Evolutionary conservation across 2,329 filamentous ascomycete genomes (phyloP), one percentile per base, ranked within the genome.

Genomic region (Sporothrix mexicana): DNA sequence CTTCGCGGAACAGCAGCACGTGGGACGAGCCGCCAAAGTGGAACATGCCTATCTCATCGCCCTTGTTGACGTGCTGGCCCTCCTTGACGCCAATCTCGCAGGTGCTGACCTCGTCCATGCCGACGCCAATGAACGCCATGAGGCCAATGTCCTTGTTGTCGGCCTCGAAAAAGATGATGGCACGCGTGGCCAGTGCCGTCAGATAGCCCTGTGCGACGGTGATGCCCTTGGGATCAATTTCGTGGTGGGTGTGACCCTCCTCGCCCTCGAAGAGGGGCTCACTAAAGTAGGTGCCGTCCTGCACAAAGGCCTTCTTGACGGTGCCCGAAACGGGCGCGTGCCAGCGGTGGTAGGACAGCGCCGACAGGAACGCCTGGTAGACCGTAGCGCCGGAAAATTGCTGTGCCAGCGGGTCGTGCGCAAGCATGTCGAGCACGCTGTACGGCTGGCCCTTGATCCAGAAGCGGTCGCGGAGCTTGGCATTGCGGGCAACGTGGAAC

Each of bases 21-120:
- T 93, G 89, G 1, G 88, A 89, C 7, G 87, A 91, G 0, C 92
- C 92, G n/a, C 92, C 92, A 78, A 91, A 94, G 78, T 94, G 92
- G 80, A 94, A 94, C 91, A 93, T 93, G 57, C 92, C 92, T 53
- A 90, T 84, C 82, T 93, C 83, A 4, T 93, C 87, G 0, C 92
- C 92, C 83, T 93, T 94, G 70, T 84, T 83, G 17, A 94, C 78
- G 70, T 85, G 84, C 78, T 93, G 85, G 0, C 91, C 91, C 77
- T 90, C 87, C 76, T 85, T 85, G 12, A 93, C 90, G 0, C 88
- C 91, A 67, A 93, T 89, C 69, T 93, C 91, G 77, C 91, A 93
- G 0, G 90, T 90, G 73, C 87, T 91, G 13, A 94, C 92, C 80
- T 95, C 92, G 57, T 89, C 90, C 92, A 94, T 94, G 1, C 92